Conservation (phyloP, 192 early-diverging fungal genomes). For the Gonapodya prolifera region DNA sequence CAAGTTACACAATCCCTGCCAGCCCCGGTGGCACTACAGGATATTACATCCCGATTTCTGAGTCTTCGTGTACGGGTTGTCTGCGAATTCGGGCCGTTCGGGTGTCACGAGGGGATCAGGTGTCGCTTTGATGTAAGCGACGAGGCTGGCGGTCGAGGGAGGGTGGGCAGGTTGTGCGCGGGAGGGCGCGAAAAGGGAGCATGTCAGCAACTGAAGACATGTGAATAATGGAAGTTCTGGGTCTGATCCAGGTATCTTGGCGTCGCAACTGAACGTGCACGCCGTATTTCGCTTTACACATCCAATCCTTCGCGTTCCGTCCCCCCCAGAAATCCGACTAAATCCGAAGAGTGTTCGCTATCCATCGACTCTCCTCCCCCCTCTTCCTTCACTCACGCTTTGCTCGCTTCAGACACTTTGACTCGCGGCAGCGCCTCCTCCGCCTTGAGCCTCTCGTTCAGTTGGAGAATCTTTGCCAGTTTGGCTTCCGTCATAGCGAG, state of each 20-base stretch:
- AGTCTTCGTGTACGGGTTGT: background rate
- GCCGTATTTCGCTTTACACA: too few species aligned
- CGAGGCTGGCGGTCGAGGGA: background rate
- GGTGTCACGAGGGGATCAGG: background rate
- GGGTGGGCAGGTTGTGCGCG: background rate
- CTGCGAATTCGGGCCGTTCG: background rate
- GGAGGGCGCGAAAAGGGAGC: background rate
- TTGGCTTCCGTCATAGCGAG: constrained; percentile 16
- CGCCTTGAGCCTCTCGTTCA: constrained; percentile 34
- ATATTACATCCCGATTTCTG: background rate
- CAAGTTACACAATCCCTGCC: background rate
- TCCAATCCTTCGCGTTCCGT: too few species aligned
- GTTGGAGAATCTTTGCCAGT: constrained; percentile 26
- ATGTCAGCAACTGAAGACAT: too few species aligned
- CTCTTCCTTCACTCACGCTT: constrained; percentile 25
- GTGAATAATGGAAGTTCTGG: too few species aligned
- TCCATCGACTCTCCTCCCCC: background rate
- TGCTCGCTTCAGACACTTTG: constrained; percentile 39
- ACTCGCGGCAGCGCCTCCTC: constrained; percentile 41
- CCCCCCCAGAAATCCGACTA: too few species aligned
- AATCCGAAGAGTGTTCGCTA: too few species aligned
- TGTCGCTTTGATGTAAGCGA: background rate
- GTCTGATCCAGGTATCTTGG: too few species aligned
- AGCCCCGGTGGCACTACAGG: background rate
- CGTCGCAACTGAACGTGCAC: too few species aligned